phyloP scores from a whole-genome alignment of 306 rosid species.

The Inga leiocalycina region DNA sequence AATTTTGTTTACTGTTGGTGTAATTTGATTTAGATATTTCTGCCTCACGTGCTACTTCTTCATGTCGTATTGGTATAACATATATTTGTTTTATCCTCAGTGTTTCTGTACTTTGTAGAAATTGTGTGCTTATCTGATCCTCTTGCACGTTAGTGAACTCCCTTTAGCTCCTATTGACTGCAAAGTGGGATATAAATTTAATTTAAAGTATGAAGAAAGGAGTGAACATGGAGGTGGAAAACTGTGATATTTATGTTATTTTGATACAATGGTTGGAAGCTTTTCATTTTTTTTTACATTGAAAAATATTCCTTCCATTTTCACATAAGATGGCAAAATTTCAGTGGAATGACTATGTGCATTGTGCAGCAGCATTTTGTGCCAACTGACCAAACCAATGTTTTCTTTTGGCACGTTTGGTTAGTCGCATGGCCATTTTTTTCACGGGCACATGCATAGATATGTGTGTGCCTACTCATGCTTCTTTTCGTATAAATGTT shows the following conservation, averaged over 20 bases:
- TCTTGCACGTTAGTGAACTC: background rate
- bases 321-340: background rate
- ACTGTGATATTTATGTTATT: background rate
- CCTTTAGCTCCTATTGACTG: background rate
- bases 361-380: background rate
- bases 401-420: background rate
- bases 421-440: background rate
- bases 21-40: conserved; percentile 12
- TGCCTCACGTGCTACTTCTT: background rate
- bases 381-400: background rate
- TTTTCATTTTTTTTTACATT: background rate
- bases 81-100: background rate
- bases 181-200: background rate
- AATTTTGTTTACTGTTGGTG: conserved; percentile 1
- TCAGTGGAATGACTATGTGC: background rate
- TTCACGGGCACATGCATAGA: background rate
- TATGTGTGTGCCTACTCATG: background rate
- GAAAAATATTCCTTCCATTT: background rate
- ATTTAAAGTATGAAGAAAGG: background rate
- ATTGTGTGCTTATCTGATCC: background rate
- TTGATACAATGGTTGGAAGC: background rate
- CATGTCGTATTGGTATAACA: background rate
- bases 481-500: background rate
- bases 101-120: background rate
- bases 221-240: background rate